Evolutionary conservation across 768 basidiomycete genomes (phyloP).

Genomic region (Calocybe cyanea): DNA sequence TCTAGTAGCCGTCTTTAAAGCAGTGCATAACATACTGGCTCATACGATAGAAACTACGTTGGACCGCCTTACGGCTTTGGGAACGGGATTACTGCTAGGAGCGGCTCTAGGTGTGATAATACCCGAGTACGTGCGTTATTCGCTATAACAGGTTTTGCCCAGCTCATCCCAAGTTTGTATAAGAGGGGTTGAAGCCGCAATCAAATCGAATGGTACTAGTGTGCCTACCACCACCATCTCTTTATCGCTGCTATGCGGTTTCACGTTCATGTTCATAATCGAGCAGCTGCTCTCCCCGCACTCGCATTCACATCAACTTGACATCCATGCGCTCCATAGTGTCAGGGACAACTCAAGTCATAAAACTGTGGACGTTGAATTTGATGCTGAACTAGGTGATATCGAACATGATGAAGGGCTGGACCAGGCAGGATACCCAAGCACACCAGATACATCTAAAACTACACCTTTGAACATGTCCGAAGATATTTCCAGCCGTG

Average conservation of each 20-base stretch:
- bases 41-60: conserved; percentile 29
- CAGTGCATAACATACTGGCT: not conserved
- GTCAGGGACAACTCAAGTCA: conserved; percentile 12
- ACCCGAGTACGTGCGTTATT: conserved; percentile 68
- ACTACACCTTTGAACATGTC: conserved; percentile 14
- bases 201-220: conserved; percentile 30
- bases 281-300: conserved; percentile 60
- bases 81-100: conserved; percentile 84
- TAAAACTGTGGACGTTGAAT: conserved; percentile 36
- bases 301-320: conserved; percentile 34
- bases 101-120: conserved; percentile 90
- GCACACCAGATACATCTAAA: conserved; percentile 1
- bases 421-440: conserved; percentile 20
- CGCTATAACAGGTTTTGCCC: not conserved
- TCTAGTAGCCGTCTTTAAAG: no score
- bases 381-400: conserved; percentile 63
- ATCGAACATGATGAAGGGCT: conserved; percentile 41
- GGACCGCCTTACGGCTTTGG: conserved; percentile 50
- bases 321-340: conserved; percentile 26
- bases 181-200: conserved; percentile 74
- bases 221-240: conserved; percentile 55
- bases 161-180: conserved; percentile 6
- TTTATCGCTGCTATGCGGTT: conserved; percentile 60
- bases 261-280: conserved; percentile 60
- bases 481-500: conserved; percentile 29